A percentile compares a stretch with the other conserved stretches of the same genome.
Evolutionary conservation across 345 rosid genomes (phyloP).

Genomic region (Cardiospermum halicacabum): DNA sequence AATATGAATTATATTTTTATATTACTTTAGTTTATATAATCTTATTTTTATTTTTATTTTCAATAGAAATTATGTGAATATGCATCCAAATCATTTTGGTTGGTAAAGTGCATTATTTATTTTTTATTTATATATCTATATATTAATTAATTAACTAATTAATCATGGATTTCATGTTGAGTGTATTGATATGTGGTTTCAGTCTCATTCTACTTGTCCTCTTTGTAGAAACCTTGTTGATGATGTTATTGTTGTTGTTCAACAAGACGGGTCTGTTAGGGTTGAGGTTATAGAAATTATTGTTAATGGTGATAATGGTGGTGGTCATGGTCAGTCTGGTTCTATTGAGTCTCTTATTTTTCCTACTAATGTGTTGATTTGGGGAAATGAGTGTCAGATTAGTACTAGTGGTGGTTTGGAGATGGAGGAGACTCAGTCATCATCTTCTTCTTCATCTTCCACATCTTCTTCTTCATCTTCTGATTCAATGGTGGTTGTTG

Average conservation of each 20-base stretch:
- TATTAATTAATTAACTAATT: too few species aligned
- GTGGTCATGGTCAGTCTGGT: conserved; percentile 30
- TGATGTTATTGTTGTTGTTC: too few species aligned
- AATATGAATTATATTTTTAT: too few species aligned
- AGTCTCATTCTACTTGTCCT: conserved; percentile 86
- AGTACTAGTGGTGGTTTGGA: conserved; percentile 49
- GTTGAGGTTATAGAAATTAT: conserved; percentile 11
- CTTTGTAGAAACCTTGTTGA: conserved; percentile 63
- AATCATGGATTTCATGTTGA: conserved; percentile 88
- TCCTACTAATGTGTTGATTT: conserved; percentile 84
- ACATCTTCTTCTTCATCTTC: conserved; percentile 27
- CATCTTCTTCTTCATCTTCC: conserved; percentile 20
- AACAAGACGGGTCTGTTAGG: conserved; percentile 8
- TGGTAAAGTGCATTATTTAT: too few species aligned
- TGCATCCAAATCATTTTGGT: too few species aligned
- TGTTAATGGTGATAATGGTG: conserved; percentile 22
- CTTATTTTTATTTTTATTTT: too few species aligned
- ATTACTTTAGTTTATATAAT: too few species aligned
- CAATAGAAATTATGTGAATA: too few species aligned
- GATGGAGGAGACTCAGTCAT: conserved; percentile 26
- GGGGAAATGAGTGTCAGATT: conserved; percentile 74
- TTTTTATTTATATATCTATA: too few species aligned
- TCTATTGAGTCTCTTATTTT: conserved; percentile 55
- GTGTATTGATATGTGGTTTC: conserved; percentile 98
- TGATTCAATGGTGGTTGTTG: conserved; percentile 43